A percentile compares a stretch with the other conserved stretches of the same genome.
Conservation (phyloP, 805 yeast species). For the Blastobotrys attinorum region DNA sequence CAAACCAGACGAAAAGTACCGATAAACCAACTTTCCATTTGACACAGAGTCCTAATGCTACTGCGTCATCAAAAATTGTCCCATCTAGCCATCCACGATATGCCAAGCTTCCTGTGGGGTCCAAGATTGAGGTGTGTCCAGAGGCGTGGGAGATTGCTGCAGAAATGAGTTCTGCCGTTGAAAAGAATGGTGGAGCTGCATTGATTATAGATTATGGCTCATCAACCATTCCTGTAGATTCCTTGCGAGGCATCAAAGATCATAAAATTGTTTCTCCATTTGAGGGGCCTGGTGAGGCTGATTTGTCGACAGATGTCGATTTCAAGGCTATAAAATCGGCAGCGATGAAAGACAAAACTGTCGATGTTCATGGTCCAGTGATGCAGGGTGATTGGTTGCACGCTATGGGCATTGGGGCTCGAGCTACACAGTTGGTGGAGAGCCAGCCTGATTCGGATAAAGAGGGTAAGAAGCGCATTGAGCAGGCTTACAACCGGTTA, state of each 20-base stretch:
- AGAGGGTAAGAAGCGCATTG: conserved; percentile 45
- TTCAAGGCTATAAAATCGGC: conserved; percentile 48
- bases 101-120: conserved; percentile 42
- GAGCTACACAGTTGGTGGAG: conserved; percentile 44
- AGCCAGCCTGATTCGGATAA: conserved; percentile 32
- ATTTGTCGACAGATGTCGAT: conserved; percentile 78
- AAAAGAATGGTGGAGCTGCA: conserved; percentile 48
- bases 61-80: conserved; percentile 49
- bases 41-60: conserved; percentile 48
- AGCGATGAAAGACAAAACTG: conserved; percentile 21
- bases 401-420: conserved; percentile 62
- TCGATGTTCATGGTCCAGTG: conserved; percentile 46
- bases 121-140: conserved; percentile 67
- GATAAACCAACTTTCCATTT: conserved; percentile 39
- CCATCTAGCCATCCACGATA: conserved; percentile 47
- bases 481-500: conserved; percentile 51
- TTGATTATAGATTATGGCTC: conserved; percentile 73
- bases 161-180: conserved; percentile 42
- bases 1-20: conserved; percentile 18
- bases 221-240: conserved; percentile 55
- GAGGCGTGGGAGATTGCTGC: conserved; percentile 55
- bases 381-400: conserved; percentile 78
- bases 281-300: conserved; percentile 69
- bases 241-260: conserved; percentile 63
- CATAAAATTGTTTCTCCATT: conserved; percentile 74